Base-by-base conservation (phyloP, 495 filamentous ascomycete genomes). In the Xylaria telfairii region DNA sequence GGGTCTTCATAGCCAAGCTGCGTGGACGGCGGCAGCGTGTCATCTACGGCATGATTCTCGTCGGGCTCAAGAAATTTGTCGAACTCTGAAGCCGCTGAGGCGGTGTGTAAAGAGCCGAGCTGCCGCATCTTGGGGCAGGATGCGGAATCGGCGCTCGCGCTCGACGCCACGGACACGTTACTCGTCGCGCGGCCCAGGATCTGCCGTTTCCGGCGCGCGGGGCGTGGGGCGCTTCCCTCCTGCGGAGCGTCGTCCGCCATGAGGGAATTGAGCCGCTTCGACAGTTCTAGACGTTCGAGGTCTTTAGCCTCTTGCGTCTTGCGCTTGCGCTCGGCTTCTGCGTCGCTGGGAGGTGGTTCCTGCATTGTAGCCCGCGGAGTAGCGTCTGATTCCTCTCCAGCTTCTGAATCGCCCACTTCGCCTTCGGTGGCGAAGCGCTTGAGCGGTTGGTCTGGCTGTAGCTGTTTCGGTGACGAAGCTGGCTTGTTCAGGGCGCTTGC, bases 171-270 rank as follows among this genome's bases (percentile, higher is more conserved):
- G 1, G 85, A 87, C 0, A 81, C 80, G 70, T 87, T 88, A 71
- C 85, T 87, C 13, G 82, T 72, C 0, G 82, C 86, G 44, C 87
- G 80, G 32, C 85, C 86, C 2, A 88, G 68, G 30, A 87, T 84
- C 51, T 83, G 74, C 6, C 81, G 81, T 39, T 82, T 81, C 8
- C 83, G 78, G 1, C 80, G 76, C 17, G 69, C 73, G 60, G 73
- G 76, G 42, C 59, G 68, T 65, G 64, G 72, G 39, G 51, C 65
- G 46, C 64, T 44, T 24, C 63, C 54, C n/a, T 67, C 71, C 30
- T 60, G 77, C 69, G 51, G 71, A 39, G 41, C 67, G 2, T 62
- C 74, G 46, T 74, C 75, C 64, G 54, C 69, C 73, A 73, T 57
- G 68, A 81, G 65, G 64, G 75, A 65, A 65, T 75, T 74, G 39